Conservation (phyloP, 2,329 filamentous ascomycete genomes). For the Fusarium devonianum region DNA sequence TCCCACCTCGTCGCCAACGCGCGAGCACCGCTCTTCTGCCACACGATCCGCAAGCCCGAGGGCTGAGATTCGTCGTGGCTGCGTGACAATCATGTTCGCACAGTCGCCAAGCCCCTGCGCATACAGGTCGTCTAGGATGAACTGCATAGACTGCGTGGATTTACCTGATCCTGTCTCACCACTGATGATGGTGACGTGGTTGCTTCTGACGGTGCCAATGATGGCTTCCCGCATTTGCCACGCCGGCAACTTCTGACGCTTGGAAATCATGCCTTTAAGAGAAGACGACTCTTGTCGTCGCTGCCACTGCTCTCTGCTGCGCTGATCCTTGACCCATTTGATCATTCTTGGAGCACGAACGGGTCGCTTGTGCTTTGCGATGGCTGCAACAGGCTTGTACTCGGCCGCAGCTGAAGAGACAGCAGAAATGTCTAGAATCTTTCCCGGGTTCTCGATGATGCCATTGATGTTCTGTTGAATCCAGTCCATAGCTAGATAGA, state of each 20-base stretch:
- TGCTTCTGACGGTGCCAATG: constrained; percentile 73
- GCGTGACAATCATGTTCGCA: constrained; percentile 93
- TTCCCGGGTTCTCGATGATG: constrained; percentile 87
- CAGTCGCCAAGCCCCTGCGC: constrained; percentile 74
- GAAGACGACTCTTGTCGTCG: constrained; percentile 68
- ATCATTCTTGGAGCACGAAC: constrained; percentile 65
- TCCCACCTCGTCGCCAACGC: constrained; percentile 86
- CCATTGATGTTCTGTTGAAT: constrained; percentile 81
- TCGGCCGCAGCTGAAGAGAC: constrained; percentile 74
- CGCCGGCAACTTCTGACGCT: constrained; percentile 79
- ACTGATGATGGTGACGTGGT: constrained; percentile 95
- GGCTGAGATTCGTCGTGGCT: constrained; percentile 92
- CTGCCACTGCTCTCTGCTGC: constrained; percentile 73
- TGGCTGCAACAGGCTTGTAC: constrained; percentile 46
- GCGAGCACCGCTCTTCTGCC: constrained; percentile 84
- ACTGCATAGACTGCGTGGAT: constrained; percentile 95
- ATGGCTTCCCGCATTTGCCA: constrained; percentile 85
- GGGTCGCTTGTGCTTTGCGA: constrained; percentile 41
- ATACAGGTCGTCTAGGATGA: constrained; percentile 91
- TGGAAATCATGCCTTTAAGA: constrained; percentile 77
- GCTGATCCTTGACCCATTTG: constrained; percentile 66
- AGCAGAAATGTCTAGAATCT: constrained; percentile 81
- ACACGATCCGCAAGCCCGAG: constrained; percentile 94
- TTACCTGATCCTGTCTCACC: constrained; percentile 98
- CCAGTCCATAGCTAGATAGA: constrained; percentile 92